Base-by-base conservation (phyloP, 208 protist species). In the Wallacemonas rigidus region DNA sequence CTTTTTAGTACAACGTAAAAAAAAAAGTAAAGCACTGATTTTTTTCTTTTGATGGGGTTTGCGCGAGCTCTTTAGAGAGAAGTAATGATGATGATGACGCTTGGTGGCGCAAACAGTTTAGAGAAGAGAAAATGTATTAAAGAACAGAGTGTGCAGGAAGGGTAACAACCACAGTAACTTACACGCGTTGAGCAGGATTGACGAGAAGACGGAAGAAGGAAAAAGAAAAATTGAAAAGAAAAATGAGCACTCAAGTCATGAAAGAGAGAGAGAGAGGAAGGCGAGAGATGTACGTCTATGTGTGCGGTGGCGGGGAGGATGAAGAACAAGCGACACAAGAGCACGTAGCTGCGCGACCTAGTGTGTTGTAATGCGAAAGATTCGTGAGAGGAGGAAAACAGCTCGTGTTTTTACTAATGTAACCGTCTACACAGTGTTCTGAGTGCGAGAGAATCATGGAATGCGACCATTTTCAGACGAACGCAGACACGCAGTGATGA, bases 191-290 rank as follows among this genome's bases (percentile, higher is more conserved):
- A 50, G 45, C 8, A 6, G 45, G 15, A 40, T 63, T 11, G 15
- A 17, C 9, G 17, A 48, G 69, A 67, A 51, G 1, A 73, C 43
- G 1, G 11, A 1, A 1, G 36, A 72, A 47, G 67, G 54, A 58
- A 67, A 75, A 39, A 68, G 54, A 15, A 69, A 62, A 43, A 62
- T 9, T 12, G 26, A 62, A 41, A 38, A 41, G 36, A 11, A 1
- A 26, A 6, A 41, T 9, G 54, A 58, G 17, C 9, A 36, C 54
- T 36, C 0, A 58, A 8, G 35, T 58, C 15, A 17, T 58, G 54
- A 40, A 17, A 44, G 67, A 8, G 39, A 43, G 67, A 8, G 39
- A 43, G 50, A 63, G 58, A 51, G 58, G 26, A n/a, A 58, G 57
- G 56, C 56, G 56, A 26, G 26, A 0, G 26, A 26, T 26, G 26